phyloP scores from a whole-genome alignment of 345 rosid genomes.

The Brassica rapa region DNA sequence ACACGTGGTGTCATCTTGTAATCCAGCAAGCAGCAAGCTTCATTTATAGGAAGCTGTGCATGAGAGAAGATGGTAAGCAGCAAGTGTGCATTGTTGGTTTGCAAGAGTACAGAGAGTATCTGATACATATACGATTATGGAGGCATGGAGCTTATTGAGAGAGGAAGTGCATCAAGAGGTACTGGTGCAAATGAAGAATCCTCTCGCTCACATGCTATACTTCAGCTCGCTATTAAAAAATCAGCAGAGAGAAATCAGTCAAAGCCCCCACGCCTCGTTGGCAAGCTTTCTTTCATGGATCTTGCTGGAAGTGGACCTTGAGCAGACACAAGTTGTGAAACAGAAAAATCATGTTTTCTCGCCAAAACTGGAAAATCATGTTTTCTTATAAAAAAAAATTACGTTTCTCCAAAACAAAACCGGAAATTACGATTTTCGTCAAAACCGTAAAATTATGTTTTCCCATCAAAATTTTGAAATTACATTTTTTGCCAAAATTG shows the following conservation, averaged over 20 bases:
- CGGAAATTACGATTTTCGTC: too few species aligned
- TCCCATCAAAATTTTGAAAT: too few species aligned
- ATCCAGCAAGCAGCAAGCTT: too few species aligned
- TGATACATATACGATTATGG: slow-evolving; percentile 84
- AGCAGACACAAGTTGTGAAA: slow-evolving; percentile 66
- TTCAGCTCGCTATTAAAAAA: slow-evolving; percentile 92
- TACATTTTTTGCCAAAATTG: too few species aligned
- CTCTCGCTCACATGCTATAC: slow-evolving; percentile 97
- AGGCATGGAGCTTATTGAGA: slow-evolving; percentile 74
- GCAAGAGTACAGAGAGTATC: slow-evolving; percentile 87
- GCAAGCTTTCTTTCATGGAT: slow-evolving; percentile 96
- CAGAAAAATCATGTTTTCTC: too few species aligned
- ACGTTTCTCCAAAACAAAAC: too few species aligned
- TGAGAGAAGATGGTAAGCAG: slow-evolving; percentile 99
- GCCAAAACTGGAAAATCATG: too few species aligned
- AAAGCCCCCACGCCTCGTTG: slow-evolving; percentile 88
- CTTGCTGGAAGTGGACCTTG: slow-evolving; percentile 99
- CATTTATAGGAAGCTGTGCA: slow-evolving; percentile 71
- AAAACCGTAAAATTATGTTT: too few species aligned
- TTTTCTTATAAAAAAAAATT: too few species aligned
- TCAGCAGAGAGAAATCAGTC: slow-evolving; percentile 76
- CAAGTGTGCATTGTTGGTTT: slow-evolving; percentile 99
- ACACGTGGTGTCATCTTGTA: too few species aligned
- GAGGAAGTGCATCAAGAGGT: slow-evolving; percentile 87
- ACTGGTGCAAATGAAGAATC: slow-evolving; percentile 99